phyloP scores from a whole-genome alignment of 208 protist genomes.

The Crithidia bombi region DNA sequence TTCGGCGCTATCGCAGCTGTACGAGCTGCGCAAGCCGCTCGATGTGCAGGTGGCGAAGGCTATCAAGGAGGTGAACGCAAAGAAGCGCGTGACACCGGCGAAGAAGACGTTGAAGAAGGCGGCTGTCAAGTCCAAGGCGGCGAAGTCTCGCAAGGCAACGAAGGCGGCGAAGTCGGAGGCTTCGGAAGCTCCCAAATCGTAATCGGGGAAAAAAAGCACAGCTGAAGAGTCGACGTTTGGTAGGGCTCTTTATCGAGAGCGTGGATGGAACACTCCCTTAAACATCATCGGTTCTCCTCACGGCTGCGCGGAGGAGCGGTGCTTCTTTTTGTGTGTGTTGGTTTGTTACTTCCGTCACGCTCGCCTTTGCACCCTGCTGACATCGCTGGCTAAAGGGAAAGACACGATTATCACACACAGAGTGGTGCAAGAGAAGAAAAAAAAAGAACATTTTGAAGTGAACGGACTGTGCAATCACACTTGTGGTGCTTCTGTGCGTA shows the following conservation, averaged over 20 bases:
- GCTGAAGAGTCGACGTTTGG: neutral
- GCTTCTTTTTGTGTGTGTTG: slow-evolving; percentile 3
- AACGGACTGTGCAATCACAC: too few species aligned
- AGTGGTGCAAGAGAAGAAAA: too few species aligned
- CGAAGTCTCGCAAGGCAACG: slow-evolving; percentile 11
- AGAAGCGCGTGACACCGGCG: slow-evolving; percentile 23
- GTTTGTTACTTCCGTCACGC: neutral
- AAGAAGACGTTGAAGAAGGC: slow-evolving; percentile 37
- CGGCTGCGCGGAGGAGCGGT: too few species aligned
- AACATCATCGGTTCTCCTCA: too few species aligned
- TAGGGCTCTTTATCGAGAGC: too few species aligned
- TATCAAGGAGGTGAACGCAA: slow-evolving; percentile 40
- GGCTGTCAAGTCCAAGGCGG: slow-evolving; percentile 23
- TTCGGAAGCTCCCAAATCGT: neutral
- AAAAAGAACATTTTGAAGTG: too few species aligned
- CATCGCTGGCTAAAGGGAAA: too few species aligned
- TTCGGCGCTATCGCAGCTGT: slow-evolving; percentile 75
- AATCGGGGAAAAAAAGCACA: neutral
- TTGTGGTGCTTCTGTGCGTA: too few species aligned
- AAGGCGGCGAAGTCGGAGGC: slow-evolving; percentile 13
- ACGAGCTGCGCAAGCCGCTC: slow-evolving; percentile 76
- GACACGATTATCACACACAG: too few species aligned
- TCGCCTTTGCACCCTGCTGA: too few species aligned
- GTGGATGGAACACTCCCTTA: too few species aligned
- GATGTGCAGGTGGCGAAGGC: slow-evolving; percentile 61